A percentile compares a stretch with the other conserved stretches of the same genome.
These are phyloP conservation scores for Dictyostelium capitatum DNA, from an alignment of 78 protist genomes.

Conservation along the genomic window DNA sequence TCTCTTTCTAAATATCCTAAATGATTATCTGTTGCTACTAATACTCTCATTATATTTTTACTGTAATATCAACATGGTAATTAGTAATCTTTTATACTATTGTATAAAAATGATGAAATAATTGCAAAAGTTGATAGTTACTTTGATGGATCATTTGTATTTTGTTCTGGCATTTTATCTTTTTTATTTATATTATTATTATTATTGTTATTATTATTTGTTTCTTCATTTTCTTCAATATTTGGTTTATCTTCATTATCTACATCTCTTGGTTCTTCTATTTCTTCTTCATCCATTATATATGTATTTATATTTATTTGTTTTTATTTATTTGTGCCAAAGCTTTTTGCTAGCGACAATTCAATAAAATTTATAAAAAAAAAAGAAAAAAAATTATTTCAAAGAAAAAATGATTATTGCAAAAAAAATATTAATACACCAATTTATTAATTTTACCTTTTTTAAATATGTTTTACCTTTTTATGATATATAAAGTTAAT, in stretches of 20 bases:
- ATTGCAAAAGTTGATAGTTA: neutral
- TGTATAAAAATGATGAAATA: neutral
- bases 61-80: neutral
- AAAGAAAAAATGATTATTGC: neutral
- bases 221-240: neutral
- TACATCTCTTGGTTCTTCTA: neutral
- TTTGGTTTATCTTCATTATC: neutral
- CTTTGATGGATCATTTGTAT: slow-evolving; percentile 1
- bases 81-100: neutral
- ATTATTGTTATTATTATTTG: no score
- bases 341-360: no score
- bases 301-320: neutral
- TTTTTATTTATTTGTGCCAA: no score
- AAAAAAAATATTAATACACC: no score
- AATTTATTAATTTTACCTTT: neutral
- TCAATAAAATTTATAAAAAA: neutral
- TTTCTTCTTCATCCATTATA: neutral
- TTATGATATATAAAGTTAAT: no score
- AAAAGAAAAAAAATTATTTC: neutral
- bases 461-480: neutral
- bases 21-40: slow-evolving; percentile 98
- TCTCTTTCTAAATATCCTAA: slow-evolving; percentile 96
- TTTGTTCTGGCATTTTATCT: neutral
- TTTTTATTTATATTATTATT: no score
- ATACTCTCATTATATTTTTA: slow-evolving; percentile 68